A percentile compares a stretch with the other conserved stretches of the same genome.
Conservation (phyloP, 768 basidiomycete genomes). For the Krasilnikovozyma curviuscula region DNA sequence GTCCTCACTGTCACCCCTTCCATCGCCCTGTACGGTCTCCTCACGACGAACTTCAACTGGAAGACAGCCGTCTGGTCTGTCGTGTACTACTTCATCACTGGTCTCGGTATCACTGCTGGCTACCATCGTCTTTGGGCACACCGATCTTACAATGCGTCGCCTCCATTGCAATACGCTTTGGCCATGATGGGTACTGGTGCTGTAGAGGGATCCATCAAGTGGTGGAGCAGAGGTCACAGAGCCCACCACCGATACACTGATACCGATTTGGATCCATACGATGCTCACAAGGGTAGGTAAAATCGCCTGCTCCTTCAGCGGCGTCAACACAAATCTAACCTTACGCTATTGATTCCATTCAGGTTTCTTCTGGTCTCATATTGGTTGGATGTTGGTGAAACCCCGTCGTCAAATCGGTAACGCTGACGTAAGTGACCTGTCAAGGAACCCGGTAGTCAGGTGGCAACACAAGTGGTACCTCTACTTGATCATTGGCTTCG, state of each 20-base stretch:
- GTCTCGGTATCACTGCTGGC: constrained; percentile 52
- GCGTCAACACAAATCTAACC: background rate
- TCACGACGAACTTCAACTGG: constrained; percentile 39
- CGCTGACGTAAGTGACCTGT: constrained; percentile 71
- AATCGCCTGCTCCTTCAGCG: background rate
- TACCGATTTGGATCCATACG: constrained; percentile 90
- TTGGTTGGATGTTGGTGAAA: constrained; percentile 66
- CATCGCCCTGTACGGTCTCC: constrained; percentile 52
- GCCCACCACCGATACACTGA: constrained; percentile 95
- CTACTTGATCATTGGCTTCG: constrained; percentile 47
- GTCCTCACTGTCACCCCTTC: constrained; percentile 57
- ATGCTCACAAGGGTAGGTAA: constrained; percentile 65
- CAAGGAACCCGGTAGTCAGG: constrained; percentile 53
- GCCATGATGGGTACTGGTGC: constrained; percentile 77
- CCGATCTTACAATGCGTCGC: constrained; percentile 77
- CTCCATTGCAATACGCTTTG: constrained; percentile 64
- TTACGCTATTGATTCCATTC: background rate
- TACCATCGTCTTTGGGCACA: constrained; percentile 98
- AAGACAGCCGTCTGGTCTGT: constrained; percentile 52
- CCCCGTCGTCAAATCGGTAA: constrained; percentile 74
- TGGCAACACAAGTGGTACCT: constrained; percentile 80
- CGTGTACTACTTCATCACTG: constrained; percentile 65
- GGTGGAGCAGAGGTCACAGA: constrained; percentile 97
- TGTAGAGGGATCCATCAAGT: constrained; percentile 89
- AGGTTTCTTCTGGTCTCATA: constrained; percentile 13